These are phyloP conservation scores for Exidia glandulosa DNA, from an alignment of 768 basidiomycete species.

Conservation along the genomic window DNA sequence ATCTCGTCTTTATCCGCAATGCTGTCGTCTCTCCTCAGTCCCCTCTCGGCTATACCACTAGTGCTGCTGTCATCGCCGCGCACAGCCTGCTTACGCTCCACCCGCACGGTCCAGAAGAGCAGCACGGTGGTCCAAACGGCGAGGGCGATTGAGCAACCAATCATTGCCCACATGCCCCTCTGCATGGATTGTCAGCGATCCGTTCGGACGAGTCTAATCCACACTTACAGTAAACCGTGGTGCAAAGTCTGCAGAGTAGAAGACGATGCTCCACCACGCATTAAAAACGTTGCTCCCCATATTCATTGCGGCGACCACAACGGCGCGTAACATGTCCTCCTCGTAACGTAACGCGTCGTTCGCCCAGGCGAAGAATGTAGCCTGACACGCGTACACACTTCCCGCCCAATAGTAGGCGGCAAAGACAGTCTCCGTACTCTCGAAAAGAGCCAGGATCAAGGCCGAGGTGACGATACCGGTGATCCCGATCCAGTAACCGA, in stretches of 20 bases:
- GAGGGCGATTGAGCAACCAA: conserved; percentile 37
- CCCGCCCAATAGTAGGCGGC: too few relatives aligned
- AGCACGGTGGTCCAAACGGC: too few relatives aligned
- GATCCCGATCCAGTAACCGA: conserved; percentile 54
- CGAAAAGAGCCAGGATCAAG: conserved; percentile 34
- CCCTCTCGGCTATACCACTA: too few relatives aligned
- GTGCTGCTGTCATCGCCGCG: too few relatives aligned
- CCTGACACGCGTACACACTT: conserved; percentile 48
- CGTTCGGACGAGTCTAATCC: too few relatives aligned
- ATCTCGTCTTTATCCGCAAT: too few relatives aligned
- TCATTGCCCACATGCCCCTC: conserved; percentile 62
- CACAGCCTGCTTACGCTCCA: too few relatives aligned
- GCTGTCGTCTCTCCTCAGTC: too few relatives aligned
- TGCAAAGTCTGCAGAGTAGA: conserved; percentile 65
- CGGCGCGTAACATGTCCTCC: conserved; percentile 55
- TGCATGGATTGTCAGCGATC: background rate
- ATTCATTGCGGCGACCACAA: conserved; percentile 72
- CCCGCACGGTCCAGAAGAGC: too few relatives aligned
- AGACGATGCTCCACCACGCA: conserved; percentile 60
- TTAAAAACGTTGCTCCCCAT: conserved; percentile 63
- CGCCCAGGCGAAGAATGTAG: conserved; percentile 74
- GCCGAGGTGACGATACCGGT: conserved; percentile 42
- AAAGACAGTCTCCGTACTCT: background rate
- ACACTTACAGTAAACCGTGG: conserved; percentile 35
- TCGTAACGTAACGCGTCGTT: conserved; percentile 58